Percentiles rank a stretch among this genome's conserved stretches.
Evolutionary conservation across 2,329 filamentous ascomycete species (phyloP).

Genomic region (Byssothecium circinans): DNA sequence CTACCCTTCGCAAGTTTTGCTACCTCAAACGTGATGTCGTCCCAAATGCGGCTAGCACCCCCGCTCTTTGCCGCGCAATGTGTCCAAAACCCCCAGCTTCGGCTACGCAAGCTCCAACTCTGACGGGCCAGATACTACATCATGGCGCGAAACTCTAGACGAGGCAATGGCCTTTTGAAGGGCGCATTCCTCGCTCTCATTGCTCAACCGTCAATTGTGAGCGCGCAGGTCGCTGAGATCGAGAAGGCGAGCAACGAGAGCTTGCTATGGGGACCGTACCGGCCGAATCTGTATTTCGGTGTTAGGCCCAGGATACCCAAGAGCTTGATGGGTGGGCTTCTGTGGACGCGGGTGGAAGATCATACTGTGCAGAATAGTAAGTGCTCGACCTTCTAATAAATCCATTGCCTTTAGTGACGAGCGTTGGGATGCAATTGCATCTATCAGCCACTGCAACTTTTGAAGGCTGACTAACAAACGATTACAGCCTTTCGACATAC

Average conservation of each 20-base stretch:
- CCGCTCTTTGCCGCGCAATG: conserved; percentile 19
- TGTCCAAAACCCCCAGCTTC: conserved; percentile 26
- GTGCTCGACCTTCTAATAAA: conserved; percentile 34
- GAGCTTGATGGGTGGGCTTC: conserved; percentile 77
- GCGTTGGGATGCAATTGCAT: not conserved
- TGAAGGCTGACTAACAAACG: conserved; percentile 13
- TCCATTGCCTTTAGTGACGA: not conserved
- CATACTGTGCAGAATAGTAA: conserved; percentile 77
- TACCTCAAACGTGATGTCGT: not conserved
- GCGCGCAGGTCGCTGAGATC: conserved; percentile 41
- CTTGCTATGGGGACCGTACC: conserved; percentile 93
- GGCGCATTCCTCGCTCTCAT: conserved; percentile 25
- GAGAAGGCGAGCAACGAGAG: conserved; percentile 70
- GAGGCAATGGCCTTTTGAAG: conserved; percentile 18
- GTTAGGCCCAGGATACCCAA: conserved; percentile 79
- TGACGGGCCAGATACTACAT: conserved; percentile 14
- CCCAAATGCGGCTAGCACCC: conserved; percentile 10
- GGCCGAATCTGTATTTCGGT: conserved; percentile 92
- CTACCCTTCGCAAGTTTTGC: too few species aligned
- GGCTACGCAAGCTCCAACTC: conserved; percentile 16
- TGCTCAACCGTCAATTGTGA: conserved; percentile 27
- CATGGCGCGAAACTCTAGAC: conserved; percentile 30
- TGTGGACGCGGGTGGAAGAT: conserved; percentile 86
- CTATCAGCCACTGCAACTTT: not conserved
- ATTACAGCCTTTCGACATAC: conserved; percentile 80